Evolutionary conservation across 768 basidiomycete species (phyloP).

Genomic region (Nidularia pulvinata): DNA sequence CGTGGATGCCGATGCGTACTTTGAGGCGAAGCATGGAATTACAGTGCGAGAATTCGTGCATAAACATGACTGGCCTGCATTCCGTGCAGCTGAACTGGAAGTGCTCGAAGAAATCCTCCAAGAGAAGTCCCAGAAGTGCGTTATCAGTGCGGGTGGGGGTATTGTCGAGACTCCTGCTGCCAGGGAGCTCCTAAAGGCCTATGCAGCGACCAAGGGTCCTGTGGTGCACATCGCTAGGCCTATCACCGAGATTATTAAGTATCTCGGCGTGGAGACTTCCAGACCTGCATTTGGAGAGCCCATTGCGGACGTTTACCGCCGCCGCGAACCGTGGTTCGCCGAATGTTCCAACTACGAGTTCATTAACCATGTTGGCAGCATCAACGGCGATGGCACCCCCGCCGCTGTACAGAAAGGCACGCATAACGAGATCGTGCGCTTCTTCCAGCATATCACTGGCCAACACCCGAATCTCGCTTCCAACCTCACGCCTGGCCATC

Average conservation of each 20-base stretch:
- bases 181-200: conserved; percentile 69
- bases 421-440: conserved; percentile 69
- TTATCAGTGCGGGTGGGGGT: conserved; percentile 93
- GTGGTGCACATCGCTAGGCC: conserved; percentile 88
- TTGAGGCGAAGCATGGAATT: conserved; percentile 61
- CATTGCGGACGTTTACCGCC: conserved; percentile 78
- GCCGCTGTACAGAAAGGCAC: conserved; percentile 26
- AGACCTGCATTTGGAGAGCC: conserved; percentile 91
- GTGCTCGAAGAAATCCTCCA: conserved; percentile 70
- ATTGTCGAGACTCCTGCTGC: conserved; percentile 87
- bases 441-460: conserved; percentile 89
- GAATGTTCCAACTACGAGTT: conserved; percentile 86
- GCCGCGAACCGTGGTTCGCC: conserved; percentile 85
- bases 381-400: conserved; percentile 12
- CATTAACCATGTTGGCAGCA: conserved; percentile 62
- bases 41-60: conserved; percentile 77
- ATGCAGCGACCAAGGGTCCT: conserved; percentile 57
- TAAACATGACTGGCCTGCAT: conserved; percentile 86
- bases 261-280: conserved; percentile 71
- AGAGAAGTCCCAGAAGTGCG: conserved; percentile 53
- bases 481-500: conserved; percentile 48
- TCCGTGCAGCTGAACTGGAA: conserved; percentile 78
- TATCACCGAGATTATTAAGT: conserved; percentile 77
- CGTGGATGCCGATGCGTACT: conserved; percentile 85
- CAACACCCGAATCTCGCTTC: conserved; percentile 60